Evolutionary conservation across 2,329 filamentous ascomycete genomes (phyloP).

Genomic region (Aspergillus thermomutatus): DNA sequence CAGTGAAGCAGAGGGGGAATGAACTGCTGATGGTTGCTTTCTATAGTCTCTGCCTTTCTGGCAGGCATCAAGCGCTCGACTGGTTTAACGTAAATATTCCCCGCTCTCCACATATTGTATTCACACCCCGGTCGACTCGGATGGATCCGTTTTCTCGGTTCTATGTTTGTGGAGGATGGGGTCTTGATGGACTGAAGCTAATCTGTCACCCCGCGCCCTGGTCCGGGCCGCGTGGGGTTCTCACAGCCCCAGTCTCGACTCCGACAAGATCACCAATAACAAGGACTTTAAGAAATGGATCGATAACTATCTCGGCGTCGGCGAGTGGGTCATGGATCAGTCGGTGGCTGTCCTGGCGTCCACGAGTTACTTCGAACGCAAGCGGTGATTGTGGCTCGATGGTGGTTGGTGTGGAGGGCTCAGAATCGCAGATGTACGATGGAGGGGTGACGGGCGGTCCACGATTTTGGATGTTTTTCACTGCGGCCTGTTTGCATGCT

Average conservation of each 20-base stretch:
- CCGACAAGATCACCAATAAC: slow-evolving; percentile 78
- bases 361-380: slow-evolving; percentile 88
- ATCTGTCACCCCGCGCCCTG: slow-evolving; percentile 26
- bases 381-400: slow-evolving; percentile 54
- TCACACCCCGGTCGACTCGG: neutral
- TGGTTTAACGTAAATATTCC: slow-evolving; percentile 81
- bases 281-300: slow-evolving; percentile 85
- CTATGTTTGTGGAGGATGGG: neutral
- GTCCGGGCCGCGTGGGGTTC: slow-evolving; percentile 27
- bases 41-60: slow-evolving; percentile 84
- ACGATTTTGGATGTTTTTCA: neutral
- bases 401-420: neutral
- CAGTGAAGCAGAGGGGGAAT: neutral
- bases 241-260: slow-evolving; percentile 70
- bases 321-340: slow-evolving; percentile 98
- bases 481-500: slow-evolving; percentile 6
- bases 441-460: neutral
- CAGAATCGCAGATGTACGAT: neutral
- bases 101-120: slow-evolving; percentile 4
- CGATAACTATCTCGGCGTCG: slow-evolving; percentile 87
- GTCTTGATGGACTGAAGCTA: slow-evolving; percentile 15
- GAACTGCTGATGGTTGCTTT: slow-evolving; percentile 6
- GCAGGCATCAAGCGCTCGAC: slow-evolving; percentile 97
- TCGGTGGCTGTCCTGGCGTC: slow-evolving; percentile 87
- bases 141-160: neutral